These are phyloP conservation scores for Erodium moschatum DNA, from an alignment of 441 rosid genomes.

Conservation along the genomic window DNA sequence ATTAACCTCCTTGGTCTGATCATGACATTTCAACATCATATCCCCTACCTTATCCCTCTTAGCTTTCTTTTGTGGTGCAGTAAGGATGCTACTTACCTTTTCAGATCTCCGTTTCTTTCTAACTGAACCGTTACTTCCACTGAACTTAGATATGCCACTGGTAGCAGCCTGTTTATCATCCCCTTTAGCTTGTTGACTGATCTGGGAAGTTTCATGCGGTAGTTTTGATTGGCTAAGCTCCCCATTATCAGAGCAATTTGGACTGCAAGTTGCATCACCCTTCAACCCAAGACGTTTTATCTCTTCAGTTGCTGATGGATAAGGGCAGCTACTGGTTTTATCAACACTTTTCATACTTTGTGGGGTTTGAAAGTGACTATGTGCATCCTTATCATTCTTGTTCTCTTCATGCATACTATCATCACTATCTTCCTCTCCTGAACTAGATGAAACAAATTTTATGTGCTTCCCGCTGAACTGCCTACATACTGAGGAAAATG, in stretches of 20 bases:
- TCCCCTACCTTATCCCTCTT: constrained; percentile 26
- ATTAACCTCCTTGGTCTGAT: constrained; percentile 23
- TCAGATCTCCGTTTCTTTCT: constrained; percentile 50
- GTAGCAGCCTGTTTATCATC: constrained; percentile 24
- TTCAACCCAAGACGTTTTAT: constrained; percentile 64
- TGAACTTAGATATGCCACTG: constrained; percentile 24
- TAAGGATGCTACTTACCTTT: constrained; percentile 24
- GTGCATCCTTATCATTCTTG: constrained; percentile 22
- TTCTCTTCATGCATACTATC: constrained; percentile 28
- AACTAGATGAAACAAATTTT: constrained; percentile 65
- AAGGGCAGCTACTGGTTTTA: constrained; percentile 67
- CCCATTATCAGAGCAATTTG: neutral
- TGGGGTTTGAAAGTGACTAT: constrained; percentile 16
- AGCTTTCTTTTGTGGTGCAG: constrained; percentile 30
- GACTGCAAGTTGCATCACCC: constrained; percentile 17
- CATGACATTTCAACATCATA: constrained; percentile 22
- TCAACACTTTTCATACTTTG: constrained; percentile 32
- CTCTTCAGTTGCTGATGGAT: constrained; percentile 91
- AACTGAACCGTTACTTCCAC: constrained; percentile 14
- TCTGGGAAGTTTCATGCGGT: neutral
- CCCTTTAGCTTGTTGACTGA: constrained; percentile 6
- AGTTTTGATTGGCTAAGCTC: constrained; percentile 1
- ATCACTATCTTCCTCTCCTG: constrained; percentile 60
- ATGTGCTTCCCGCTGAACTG: constrained; percentile 73
- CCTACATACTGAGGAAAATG: constrained; percentile 47